These are phyloP conservation scores for Solanum acaule DNA, from an alignment of 257 asterid species.

Conservation along the genomic window DNA sequence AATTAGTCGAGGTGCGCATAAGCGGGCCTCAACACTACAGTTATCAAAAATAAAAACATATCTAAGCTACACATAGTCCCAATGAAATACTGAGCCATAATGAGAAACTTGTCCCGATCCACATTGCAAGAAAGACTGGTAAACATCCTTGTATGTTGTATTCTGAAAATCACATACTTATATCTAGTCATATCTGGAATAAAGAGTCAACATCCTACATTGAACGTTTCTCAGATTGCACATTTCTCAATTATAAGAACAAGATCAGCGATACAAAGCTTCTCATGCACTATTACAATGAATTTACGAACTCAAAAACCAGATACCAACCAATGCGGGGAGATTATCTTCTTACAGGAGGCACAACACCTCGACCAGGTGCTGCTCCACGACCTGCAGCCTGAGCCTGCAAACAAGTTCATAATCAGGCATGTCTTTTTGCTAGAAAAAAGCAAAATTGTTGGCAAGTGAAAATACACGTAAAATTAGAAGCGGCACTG, in stretches of 20 bases:
- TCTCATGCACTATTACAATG: background rate
- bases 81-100: background rate
- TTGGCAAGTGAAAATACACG: background rate
- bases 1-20: background rate
- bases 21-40: too few species aligned
- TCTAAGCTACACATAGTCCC: background rate
- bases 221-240: background rate
- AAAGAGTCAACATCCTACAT: background rate
- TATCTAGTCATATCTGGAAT: background rate
- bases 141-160: background rate
- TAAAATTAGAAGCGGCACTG: conserved; percentile 4
- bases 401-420: conserved; percentile 54
- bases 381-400: conserved; percentile 83
- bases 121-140: background rate
- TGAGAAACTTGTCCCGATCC: background rate
- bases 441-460: background rate
- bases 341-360: conserved; percentile 78
- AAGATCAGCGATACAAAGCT: background rate
- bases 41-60: background rate
- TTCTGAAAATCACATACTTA: background rate
- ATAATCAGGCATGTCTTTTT: background rate
- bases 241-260: background rate
- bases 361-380: conserved; percentile 80
- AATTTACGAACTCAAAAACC: background rate
- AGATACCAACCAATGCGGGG: background rate